Conservation (phyloP, 768 basidiomycete species). For the Gyrodon lividus region DNA sequence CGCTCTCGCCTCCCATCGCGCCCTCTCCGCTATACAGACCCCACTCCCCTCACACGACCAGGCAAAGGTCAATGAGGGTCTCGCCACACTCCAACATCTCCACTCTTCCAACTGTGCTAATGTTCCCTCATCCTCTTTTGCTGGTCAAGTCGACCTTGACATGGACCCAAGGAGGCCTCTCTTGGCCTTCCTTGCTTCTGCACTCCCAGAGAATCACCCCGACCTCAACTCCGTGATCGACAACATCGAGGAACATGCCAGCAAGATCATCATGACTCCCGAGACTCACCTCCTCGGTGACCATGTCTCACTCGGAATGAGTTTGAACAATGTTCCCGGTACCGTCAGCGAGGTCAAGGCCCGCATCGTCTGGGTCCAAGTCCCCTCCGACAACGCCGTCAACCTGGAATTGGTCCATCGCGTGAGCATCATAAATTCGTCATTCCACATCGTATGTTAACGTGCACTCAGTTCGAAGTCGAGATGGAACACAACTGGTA, state of each 20-base stretch:
- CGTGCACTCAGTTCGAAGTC: constrained; percentile 70
- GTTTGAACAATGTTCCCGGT: constrained; percentile 54
- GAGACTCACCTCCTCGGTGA: constrained; percentile 48
- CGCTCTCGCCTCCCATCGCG: constrained; percentile 28
- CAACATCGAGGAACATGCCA: constrained; percentile 50
- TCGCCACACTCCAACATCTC: constrained; percentile 41
- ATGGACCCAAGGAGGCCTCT: constrained; percentile 54
- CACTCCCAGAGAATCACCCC: constrained; percentile 49
- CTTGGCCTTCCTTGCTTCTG: constrained; percentile 76
- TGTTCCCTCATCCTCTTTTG: constrained; percentile 25
- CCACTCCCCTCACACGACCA: constrained; percentile 12
- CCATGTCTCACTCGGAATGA: constrained; percentile 37
- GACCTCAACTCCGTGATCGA: constrained; percentile 45
- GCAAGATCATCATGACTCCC: constrained; percentile 45
- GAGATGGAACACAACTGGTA: constrained; percentile 98
- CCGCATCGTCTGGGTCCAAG: constrained; percentile 76
- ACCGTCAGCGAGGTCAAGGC: constrained; percentile 80
- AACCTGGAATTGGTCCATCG: constrained; percentile 68
- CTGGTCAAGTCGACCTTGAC: constrained; percentile 25
- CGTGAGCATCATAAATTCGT: constrained; percentile 24
- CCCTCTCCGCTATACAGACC: too few species aligned
- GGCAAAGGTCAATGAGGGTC: constrained; percentile 12
- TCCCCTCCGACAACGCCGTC: constrained; percentile 61
- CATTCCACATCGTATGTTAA: neutral
- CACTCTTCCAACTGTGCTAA: constrained; percentile 58